Evolutionary conservation across 2,329 filamentous ascomycete species (phyloP).

Genomic region (Endocalyx cinctus): DNA sequence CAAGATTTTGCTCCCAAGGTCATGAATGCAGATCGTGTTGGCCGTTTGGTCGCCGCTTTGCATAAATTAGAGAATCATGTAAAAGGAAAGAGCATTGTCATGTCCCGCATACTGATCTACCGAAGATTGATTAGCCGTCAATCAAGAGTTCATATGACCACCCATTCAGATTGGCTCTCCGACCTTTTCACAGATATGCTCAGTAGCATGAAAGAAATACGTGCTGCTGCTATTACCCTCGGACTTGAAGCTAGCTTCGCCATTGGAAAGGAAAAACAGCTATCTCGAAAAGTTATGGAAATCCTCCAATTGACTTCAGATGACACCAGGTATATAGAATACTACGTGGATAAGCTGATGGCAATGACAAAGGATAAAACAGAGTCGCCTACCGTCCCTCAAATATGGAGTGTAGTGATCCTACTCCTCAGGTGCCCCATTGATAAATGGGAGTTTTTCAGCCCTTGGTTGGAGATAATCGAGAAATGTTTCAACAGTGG

Average conservation of each 20-base stretch:
- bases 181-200: slow-evolving; percentile 80
- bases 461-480: slow-evolving; percentile 71
- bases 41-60: slow-evolving; percentile 65
- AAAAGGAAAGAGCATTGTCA: slow-evolving; percentile 75
- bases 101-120: slow-evolving; percentile 75
- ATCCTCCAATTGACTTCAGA: slow-evolving; percentile 56
- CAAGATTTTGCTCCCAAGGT: slow-evolving; percentile 74
- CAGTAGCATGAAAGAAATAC: slow-evolving; percentile 71
- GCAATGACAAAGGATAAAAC: slow-evolving; percentile 63
- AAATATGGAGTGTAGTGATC: slow-evolving; percentile 82
- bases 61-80: slow-evolving; percentile 69
- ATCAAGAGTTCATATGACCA: slow-evolving; percentile 63
- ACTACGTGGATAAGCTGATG: slow-evolving; percentile 62
- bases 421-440: slow-evolving; percentile 66
- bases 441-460: slow-evolving; percentile 69
- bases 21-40: slow-evolving; percentile 67
- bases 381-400: slow-evolving; percentile 65
- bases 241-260: slow-evolving; percentile 66
- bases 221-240: slow-evolving; percentile 67
- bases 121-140: slow-evolving; percentile 71
- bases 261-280: slow-evolving; percentile 63
- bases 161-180: slow-evolving; percentile 72
- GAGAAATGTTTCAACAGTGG: slow-evolving; percentile 79
- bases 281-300: slow-evolving; percentile 63
- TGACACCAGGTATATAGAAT: slow-evolving; percentile 61